Percentiles rank a stretch among this genome's conserved stretches.
These are phyloP conservation scores for Chloroidium sp. DNA, from an alignment of 163 green algal species.

Conservation along the genomic window DNA sequence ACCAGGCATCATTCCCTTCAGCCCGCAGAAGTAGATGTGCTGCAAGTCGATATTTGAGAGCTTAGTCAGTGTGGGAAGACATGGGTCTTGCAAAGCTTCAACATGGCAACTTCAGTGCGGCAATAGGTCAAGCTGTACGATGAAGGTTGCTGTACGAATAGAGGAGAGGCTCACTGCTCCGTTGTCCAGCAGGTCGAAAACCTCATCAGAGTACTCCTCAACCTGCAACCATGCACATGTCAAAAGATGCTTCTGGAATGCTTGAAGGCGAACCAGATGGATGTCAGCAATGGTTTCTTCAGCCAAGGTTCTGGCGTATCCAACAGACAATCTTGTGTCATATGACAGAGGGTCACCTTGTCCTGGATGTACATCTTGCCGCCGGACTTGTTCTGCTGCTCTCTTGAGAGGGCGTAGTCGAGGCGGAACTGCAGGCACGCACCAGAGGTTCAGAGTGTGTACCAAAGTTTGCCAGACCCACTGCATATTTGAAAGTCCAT, in stretches of 20 bases:
- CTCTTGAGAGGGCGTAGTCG: constrained; percentile 93
- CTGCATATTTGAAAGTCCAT: too few species aligned
- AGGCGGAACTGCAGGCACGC: constrained; percentile 40
- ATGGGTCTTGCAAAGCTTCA: too few species aligned
- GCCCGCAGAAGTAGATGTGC: constrained; percentile 99
- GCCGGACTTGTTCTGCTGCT: constrained; percentile 86
- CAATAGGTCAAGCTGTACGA: too few species aligned
- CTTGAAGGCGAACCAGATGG: too few species aligned
- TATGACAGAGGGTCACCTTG: constrained; percentile 62
- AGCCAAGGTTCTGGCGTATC: too few species aligned
- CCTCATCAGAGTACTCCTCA: constrained; percentile 96
- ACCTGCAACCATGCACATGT: too few species aligned
- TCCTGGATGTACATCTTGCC: constrained; percentile 69
- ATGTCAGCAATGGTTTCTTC: too few species aligned
- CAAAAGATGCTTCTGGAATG: neutral
- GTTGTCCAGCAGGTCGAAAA: constrained; percentile 90
- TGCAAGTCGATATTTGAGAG: too few species aligned
- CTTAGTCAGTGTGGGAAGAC: too few species aligned
- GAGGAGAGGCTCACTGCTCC: constrained; percentile 33
- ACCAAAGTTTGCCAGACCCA: neutral
- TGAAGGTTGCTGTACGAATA: too few species aligned
- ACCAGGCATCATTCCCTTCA: constrained; percentile 98
- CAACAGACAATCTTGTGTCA: neutral
- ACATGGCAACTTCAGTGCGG: too few species aligned
- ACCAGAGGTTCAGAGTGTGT: neutral